Base-by-base conservation (phyloP, 306 rosid genomes). In the Citrullus mucosospermus region DNA sequence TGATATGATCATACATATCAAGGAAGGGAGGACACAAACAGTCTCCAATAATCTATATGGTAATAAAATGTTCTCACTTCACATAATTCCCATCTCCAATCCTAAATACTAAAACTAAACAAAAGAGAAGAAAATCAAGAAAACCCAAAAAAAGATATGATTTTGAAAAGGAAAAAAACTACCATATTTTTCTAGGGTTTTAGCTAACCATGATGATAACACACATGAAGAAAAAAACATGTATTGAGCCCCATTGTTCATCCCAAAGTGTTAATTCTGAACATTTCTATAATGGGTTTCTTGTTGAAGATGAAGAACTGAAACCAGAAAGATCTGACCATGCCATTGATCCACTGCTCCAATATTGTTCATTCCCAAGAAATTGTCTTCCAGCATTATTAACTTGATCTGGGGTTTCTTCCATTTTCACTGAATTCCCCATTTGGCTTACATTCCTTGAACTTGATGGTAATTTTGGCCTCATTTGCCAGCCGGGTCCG, bases 251-350 rank as follows among this genome's bases (percentile, higher is more conserved):
- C 48, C 55, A 9, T 75, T 11, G 46, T 38, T 16, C 65, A 55
- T 32, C 48, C 65, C 28, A 34, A 18, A 43, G 55, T 20, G 50
- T 39, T 56, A 56, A 55, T 38, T 30, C 1, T 56, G 63, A 17
- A 18, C 8, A 34, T 63, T 50, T 67, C 46, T 55, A 79, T n/a
- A 39, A 68, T 0, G 65, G 81, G 50, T 79, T 79, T 34, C 81
- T 79, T 48, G 81, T 67, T 30, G 81, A 65, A 79, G 81, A 67
- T 18, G 81, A 79, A 55, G 81, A 79, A 46, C 67, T 79, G 43
- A 79, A 79, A 5, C 77, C 77, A 53, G 76, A 67, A 79, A 39
- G 76, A 67, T 79, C 81, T 15, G 81, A 79, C 81, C 81, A 79
- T 8, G 77, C 76, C 39, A 15, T 51, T 6, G 66, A 39, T 11